These are phyloP conservation scores for Geotrichum restrictum DNA, from an alignment of 1,139 yeast genomes.

Conservation along the genomic window DNA sequence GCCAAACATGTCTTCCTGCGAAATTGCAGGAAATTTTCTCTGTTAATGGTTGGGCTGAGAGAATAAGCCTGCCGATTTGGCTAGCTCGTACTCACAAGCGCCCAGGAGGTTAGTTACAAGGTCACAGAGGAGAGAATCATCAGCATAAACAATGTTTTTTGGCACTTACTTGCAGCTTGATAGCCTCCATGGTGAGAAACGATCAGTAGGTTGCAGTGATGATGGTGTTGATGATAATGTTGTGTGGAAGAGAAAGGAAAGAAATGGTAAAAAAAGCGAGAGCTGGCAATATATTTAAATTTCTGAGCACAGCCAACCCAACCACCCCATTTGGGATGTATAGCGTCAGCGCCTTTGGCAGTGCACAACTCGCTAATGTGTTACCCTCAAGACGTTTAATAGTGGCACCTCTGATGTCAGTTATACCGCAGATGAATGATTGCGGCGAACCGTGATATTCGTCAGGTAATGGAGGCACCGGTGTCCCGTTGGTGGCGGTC, in stretches of 20 bases:
- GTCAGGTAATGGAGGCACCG: no score
- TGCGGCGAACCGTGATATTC: no score
- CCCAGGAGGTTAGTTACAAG: neutral
- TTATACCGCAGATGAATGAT: no score
- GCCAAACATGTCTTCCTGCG: conserved; percentile 79
- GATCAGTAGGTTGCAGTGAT: neutral
- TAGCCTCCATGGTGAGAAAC: conserved; percentile 44
- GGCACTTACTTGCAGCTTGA: conserved; percentile 40
- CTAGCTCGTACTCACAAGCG: neutral
- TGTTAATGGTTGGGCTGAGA: conserved; percentile 29
- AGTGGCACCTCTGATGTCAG: no score
- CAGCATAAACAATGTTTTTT: neutral
- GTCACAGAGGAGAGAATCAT: neutral
- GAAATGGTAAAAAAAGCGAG: conserved; percentile 1
- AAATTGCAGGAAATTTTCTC: conserved; percentile 80
- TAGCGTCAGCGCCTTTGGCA: no score
- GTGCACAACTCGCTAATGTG: no score
- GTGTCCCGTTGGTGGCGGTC: no score
- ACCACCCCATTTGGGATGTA: neutral
- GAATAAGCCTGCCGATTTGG: neutral
- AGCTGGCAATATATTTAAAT: neutral
- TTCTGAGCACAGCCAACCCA: conserved; percentile 1
- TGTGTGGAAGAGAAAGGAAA: neutral
- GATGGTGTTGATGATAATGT: neutral
- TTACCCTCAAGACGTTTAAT: no score